Evolutionary conservation across 805 yeast genomes (phyloP).

Genomic region (Zygosaccharomyces bisporus): DNA sequence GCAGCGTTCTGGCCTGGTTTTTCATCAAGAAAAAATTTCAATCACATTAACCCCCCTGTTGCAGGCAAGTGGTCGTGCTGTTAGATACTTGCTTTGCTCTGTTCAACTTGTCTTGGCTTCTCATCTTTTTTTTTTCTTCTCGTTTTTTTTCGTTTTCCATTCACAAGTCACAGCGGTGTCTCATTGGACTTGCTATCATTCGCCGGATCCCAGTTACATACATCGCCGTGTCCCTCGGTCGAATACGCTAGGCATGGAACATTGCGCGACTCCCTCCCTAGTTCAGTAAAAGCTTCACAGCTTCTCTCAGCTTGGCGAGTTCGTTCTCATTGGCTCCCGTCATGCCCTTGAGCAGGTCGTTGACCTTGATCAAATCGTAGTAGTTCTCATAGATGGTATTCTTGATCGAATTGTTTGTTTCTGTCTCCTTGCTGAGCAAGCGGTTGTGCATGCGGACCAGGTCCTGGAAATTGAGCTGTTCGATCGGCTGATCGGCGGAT

Average conservation of each 20-base stretch:
- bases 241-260: neutral
- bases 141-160: too few species aligned
- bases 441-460: slow-evolving; percentile 29
- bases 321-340: slow-evolving; percentile 14
- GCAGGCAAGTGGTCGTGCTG: neutral
- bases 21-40: neutral
- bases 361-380: slow-evolving; percentile 66
- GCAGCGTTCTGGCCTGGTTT: neutral
- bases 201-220: neutral
- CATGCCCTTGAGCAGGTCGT: slow-evolving; percentile 46
- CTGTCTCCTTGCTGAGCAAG: slow-evolving; percentile 30
- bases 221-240: too few species aligned
- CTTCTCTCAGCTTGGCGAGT: slow-evolving; percentile 16
- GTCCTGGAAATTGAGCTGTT: slow-evolving; percentile 21
- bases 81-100: neutral
- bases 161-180: too few species aligned
- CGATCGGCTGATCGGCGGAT: slow-evolving; percentile 9
- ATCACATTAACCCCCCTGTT: neutral
- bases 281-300: slow-evolving; percentile 10
- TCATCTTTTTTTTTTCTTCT: too few species aligned
- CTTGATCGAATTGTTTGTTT: slow-evolving; percentile 47
- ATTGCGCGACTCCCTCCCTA: neutral
- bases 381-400: slow-evolving; percentile 72
- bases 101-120: too few species aligned
- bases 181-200: neutral